Conservation (phyloP, 768 basidiomycete genomes). For the Xerocomellus intermedius region DNA sequence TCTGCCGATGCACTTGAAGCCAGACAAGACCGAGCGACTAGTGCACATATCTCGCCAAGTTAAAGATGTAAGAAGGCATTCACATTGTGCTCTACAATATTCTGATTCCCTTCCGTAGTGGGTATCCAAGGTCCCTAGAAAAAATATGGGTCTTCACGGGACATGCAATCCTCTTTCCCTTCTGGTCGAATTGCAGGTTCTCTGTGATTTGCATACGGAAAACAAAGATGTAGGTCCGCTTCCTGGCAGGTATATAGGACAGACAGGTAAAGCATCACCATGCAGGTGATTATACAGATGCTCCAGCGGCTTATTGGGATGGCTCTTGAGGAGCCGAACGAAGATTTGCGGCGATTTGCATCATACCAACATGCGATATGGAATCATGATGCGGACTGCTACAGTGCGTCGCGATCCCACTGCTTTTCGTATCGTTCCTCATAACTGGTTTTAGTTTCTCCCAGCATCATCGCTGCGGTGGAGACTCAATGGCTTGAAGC, state of each 20-base stretch:
- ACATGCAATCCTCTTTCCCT: slow-evolving; percentile 24
- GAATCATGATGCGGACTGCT: slow-evolving; percentile 38
- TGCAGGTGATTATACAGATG: slow-evolving; percentile 16
- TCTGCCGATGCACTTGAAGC: slow-evolving; percentile 15
- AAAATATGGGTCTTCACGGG: not conserved
- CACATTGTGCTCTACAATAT: not conserved
- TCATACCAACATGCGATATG: slow-evolving; percentile 60
- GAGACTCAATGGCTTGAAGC: slow-evolving; percentile 52
- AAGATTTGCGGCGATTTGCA: slow-evolving; percentile 45
- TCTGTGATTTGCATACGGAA: slow-evolving; percentile 11
- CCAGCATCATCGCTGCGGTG: slow-evolving; percentile 32
- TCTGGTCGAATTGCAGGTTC: slow-evolving; percentile 25
- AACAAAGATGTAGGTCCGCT: slow-evolving; percentile 18
- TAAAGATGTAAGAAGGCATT: slow-evolving; percentile 19
- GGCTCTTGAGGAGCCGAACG: slow-evolving; percentile 33
- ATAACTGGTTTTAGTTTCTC: slow-evolving; percentile 27
- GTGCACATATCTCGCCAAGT: slow-evolving; percentile 19
- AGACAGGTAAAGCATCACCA: not conserved
- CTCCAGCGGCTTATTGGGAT: slow-evolving; percentile 41
- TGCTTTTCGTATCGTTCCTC: not conserved
- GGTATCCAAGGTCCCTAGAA: slow-evolving; percentile 7
- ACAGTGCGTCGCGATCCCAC: slow-evolving; percentile 35
- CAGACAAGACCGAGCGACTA: slow-evolving; percentile 6
- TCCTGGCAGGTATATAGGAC: not conserved
- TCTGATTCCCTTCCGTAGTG: slow-evolving; percentile 16